Percentiles rank a stretch among this genome's conserved stretches.
Conservation (phyloP, 2,329 filamentous ascomycete genomes). For the Pseudonectria buxi region DNA sequence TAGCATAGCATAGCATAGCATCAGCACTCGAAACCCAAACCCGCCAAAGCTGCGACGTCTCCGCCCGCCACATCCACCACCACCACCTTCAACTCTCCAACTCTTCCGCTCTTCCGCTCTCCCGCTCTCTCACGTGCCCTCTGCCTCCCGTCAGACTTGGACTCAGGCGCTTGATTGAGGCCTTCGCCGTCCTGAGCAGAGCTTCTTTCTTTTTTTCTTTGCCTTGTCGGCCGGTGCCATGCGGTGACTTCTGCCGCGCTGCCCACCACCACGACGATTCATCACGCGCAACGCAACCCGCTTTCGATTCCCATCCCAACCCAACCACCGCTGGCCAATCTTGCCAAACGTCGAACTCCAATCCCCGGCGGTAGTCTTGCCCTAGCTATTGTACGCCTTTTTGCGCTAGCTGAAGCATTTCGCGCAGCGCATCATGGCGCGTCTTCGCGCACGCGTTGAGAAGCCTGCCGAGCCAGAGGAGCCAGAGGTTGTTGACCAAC, state of each 20-base stretch:
- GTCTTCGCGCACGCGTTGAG: conserved; percentile 29
- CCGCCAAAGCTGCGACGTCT: no score
- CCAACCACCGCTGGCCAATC: conserved; percentile 1
- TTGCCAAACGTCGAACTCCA: no score
- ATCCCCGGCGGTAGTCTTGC: not conserved
- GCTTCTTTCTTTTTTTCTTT: conserved; percentile 1
- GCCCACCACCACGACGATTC: conserved; percentile 6
- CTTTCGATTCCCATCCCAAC: conserved; percentile 1
- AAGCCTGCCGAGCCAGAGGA: conserved; percentile 24
- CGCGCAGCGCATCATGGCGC: conserved; percentile 27
- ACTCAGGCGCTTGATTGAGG: conserved; percentile 4
- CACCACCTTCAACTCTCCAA: no score
- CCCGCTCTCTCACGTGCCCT: conserved; percentile 4
- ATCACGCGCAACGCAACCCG: conserved; percentile 9
- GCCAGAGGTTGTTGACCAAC: conserved; percentile 12
- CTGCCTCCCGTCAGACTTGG: conserved; percentile 3
- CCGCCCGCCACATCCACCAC: no score
- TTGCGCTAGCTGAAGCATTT: conserved; percentile 1
- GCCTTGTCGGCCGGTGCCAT: conserved; percentile 14
- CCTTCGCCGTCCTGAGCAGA: not conserved
- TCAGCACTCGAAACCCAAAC: no score
- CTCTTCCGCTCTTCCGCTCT: conserved; percentile 2
- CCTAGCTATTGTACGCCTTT: not conserved
- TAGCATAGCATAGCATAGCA: no score
- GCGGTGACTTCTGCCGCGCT: conserved; percentile 16